These are phyloP conservation scores for Ceratocystis albifundus DNA, from an alignment of 2,329 filamentous ascomycete genomes.

Conservation along the genomic window DNA sequence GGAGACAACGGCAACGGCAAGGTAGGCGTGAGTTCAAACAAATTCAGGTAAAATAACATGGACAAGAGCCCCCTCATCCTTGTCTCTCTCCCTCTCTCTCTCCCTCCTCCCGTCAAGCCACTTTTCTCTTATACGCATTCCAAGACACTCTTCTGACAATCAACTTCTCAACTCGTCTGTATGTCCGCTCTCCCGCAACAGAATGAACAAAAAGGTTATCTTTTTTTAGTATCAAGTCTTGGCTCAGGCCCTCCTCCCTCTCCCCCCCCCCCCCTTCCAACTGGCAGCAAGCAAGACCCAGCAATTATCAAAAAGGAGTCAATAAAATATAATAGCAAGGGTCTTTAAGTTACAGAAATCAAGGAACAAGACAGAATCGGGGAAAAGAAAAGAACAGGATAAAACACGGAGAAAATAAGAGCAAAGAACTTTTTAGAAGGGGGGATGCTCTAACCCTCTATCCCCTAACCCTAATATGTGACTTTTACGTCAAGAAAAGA, in stretches of 20 bases:
- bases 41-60: background rate
- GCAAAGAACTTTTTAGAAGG: background rate
- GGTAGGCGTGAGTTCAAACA: background rate
- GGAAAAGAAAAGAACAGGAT: background rate
- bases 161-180: slow-evolving; percentile 2
- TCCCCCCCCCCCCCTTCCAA: too few species aligned
- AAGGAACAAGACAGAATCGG: slow-evolving; percentile 5
- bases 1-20: background rate
- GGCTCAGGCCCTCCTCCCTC: background rate
- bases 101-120: background rate
- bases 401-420: background rate
- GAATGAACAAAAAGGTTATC: background rate
- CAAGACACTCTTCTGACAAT: slow-evolving; percentile 11
- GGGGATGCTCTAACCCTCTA: too few species aligned
- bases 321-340: background rate
- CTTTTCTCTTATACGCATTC: background rate
- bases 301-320: background rate
- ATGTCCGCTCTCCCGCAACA: slow-evolving; percentile 4
- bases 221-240: slow-evolving; percentile 5
- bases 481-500: background rate
- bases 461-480: background rate
- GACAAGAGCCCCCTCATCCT: background rate
- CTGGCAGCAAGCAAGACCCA: background rate
- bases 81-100: background rate
- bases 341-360: slow-evolving; percentile 3